phyloP scores from a whole-genome alignment of 2,329 filamentous ascomycete species.

The Trichoderma breve region DNA sequence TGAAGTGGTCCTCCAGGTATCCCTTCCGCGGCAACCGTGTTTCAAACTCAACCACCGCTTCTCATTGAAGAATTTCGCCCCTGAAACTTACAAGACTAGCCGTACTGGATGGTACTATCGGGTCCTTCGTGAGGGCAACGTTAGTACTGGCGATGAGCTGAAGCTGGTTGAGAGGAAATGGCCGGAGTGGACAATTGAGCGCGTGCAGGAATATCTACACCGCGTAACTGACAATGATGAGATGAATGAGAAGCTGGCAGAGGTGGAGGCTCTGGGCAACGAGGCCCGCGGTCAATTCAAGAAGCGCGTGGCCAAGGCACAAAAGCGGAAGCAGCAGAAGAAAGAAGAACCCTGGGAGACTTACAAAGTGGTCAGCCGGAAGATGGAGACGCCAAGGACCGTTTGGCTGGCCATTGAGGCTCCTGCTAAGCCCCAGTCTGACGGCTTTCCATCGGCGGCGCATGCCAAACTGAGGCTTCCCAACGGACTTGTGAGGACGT shows the following conservation, averaged over 20 bases:
- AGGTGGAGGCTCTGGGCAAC: constrained; percentile 49
- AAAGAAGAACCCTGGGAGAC: constrained; percentile 42
- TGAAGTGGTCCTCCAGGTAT: constrained; percentile 55
- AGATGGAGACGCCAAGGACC: constrained; percentile 49
- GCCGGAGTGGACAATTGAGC: constrained; percentile 61
- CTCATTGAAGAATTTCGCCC: constrained; percentile 60
- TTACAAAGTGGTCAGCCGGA: constrained; percentile 50
- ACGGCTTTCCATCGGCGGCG: constrained; percentile 43
- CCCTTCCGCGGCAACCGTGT: constrained; percentile 62
- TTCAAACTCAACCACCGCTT: constrained; percentile 70
- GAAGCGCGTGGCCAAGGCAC: constrained; percentile 49
- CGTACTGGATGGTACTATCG: constrained; percentile 67
- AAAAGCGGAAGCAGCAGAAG: constrained; percentile 28
- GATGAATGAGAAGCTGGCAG: constrained; percentile 52
- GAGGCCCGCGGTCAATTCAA: constrained; percentile 50
- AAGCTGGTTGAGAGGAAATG: constrained; percentile 52
- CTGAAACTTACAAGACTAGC: constrained; percentile 52
- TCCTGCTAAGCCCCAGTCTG: constrained; percentile 33
- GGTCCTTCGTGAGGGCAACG: constrained; percentile 53
- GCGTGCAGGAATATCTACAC: constrained; percentile 62
- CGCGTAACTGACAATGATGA: constrained; percentile 49
- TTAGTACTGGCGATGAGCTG: constrained; percentile 57
- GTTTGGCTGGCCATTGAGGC: constrained; percentile 53
- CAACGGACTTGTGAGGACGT: constrained; percentile 55
- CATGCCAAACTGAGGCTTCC: constrained; percentile 58